Conservation (phyloP, 2,329 filamentous ascomycete species). For the Penicillium corylophilum region DNA sequence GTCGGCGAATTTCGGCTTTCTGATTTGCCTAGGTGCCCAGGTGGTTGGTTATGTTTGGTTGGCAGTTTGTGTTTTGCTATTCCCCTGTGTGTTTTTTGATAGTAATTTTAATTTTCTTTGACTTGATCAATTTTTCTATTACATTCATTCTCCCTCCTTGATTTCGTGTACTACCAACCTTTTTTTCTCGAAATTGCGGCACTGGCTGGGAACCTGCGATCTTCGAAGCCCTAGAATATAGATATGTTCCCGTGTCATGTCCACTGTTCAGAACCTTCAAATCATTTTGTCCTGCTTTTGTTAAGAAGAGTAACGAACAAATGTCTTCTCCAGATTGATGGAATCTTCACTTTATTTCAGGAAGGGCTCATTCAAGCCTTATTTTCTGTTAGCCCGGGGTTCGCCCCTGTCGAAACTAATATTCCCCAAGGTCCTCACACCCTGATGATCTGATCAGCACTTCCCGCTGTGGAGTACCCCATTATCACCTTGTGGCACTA, state of each 20-base stretch:
- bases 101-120: slow-evolving; percentile 5
- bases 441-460: slow-evolving; percentile 1
- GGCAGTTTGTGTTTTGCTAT: not conserved
- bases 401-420: not conserved
- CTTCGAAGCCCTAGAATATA: no score
- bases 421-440: slow-evolving; percentile 29
- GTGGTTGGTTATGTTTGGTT: not conserved
- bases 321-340: no score
- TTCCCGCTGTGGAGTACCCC: slow-evolving; percentile 5
- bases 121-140: not conserved
- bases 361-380: not conserved
- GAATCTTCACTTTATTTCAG: no score
- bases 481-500: not conserved
- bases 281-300: not conserved
- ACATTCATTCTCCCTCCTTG: not conserved
- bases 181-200: not conserved
- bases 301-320: no score
- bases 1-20: slow-evolving; percentile 2
- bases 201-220: not conserved
- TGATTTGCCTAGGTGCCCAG: slow-evolving; percentile 3
- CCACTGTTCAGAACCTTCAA: no score
- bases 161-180: not conserved
- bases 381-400: not conserved
- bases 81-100: slow-evolving; percentile 2
- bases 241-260: no score